Conservation (phyloP, 73 alveolate genomes). For the Blepharisma japonicum region DNA sequence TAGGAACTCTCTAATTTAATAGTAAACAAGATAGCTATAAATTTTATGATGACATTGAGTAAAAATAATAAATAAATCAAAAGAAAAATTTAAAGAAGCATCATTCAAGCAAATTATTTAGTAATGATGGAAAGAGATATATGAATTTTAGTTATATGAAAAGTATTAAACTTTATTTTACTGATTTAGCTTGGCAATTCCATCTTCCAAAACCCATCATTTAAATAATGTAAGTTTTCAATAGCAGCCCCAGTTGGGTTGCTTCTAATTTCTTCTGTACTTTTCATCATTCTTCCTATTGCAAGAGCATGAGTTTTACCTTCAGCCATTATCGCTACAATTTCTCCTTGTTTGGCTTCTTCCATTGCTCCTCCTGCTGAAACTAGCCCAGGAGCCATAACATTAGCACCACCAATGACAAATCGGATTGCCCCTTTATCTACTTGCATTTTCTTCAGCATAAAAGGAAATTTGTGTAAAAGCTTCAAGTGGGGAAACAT, state of each 20-base stretch:
- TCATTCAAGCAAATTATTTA: too few relatives aligned
- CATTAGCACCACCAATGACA: conserved; percentile 75
- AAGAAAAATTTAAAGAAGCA: too few relatives aligned
- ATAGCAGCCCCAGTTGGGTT: conserved; percentile 65
- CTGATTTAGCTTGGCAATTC: neutral
- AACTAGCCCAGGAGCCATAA: conserved; percentile 80
- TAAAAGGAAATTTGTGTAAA: conserved; percentile 72
- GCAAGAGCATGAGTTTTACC: conserved; percentile 77
- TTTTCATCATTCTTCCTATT: conserved; percentile 67
- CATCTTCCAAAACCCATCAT: conserved; percentile 60
- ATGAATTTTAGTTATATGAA: too few relatives aligned
- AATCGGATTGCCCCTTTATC: conserved; percentile 83
- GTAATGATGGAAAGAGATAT: too few relatives aligned
- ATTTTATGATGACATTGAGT: too few relatives aligned
- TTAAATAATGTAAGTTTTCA: conserved; percentile 39
- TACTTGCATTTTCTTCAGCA: conserved; percentile 74
- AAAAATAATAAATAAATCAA: too few relatives aligned
- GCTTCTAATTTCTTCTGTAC: conserved; percentile 60
- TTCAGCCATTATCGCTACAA: conserved; percentile 73
- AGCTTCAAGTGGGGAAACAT: conserved; percentile 68
- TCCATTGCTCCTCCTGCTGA: conserved; percentile 75
- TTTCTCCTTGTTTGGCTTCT: conserved; percentile 55
- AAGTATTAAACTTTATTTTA: too few relatives aligned
- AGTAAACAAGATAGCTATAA: too few relatives aligned
- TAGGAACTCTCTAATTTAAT: too few relatives aligned